A percentile compares a stretch with the other conserved stretches of the same genome.
phyloP scores from a whole-genome alignment of 805 yeast genomes.

The Candida nanaspora region DNA sequence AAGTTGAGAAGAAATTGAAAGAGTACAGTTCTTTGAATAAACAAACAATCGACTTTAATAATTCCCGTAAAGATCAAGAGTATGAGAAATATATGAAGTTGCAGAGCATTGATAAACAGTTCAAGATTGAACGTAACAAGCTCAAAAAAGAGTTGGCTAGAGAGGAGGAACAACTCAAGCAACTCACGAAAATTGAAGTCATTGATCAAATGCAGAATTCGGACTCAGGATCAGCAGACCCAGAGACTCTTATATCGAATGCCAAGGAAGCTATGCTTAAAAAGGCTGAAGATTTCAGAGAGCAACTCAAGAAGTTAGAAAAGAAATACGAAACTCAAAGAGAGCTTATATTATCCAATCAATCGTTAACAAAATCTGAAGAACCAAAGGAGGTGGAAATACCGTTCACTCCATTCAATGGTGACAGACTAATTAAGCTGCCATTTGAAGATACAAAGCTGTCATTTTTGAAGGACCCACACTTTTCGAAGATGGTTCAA shows the following conservation, averaged over 20 bases:
- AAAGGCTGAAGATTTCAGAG: slow-evolving; percentile 58
- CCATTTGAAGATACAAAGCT: slow-evolving; percentile 23
- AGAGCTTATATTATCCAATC: slow-evolving; percentile 18
- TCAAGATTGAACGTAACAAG: slow-evolving; percentile 59
- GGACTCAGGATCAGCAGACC: slow-evolving; percentile 30
- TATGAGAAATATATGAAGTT: slow-evolving; percentile 52
- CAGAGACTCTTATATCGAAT: slow-evolving; percentile 41
- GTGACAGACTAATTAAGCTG: slow-evolving; percentile 61
- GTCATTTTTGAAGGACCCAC: slow-evolving; percentile 52
- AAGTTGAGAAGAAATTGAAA: slow-evolving; percentile 57
- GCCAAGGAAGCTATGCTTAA: slow-evolving; percentile 49
- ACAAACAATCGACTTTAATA: slow-evolving; percentile 68
- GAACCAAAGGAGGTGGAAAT: slow-evolving; percentile 18
- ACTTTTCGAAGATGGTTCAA: slow-evolving; percentile 28
- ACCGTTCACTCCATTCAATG: slow-evolving; percentile 93
- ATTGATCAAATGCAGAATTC: slow-evolving; percentile 39
- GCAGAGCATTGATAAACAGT: slow-evolving; percentile 66
- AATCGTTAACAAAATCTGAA: slow-evolving; percentile 26
- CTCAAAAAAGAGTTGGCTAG: slow-evolving; percentile 51
- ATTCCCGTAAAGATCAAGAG: slow-evolving; percentile 66
- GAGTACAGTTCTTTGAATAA: slow-evolving; percentile 70
- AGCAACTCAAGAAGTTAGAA: slow-evolving; percentile 39
- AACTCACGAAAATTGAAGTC: slow-evolving; percentile 46
- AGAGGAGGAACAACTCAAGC: slow-evolving; percentile 39
- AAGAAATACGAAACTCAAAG: slow-evolving; percentile 21